phyloP scores from a whole-genome alignment of 225 moss, liverwort and hornwort species.

The Takakia lepidozioides region DNA sequence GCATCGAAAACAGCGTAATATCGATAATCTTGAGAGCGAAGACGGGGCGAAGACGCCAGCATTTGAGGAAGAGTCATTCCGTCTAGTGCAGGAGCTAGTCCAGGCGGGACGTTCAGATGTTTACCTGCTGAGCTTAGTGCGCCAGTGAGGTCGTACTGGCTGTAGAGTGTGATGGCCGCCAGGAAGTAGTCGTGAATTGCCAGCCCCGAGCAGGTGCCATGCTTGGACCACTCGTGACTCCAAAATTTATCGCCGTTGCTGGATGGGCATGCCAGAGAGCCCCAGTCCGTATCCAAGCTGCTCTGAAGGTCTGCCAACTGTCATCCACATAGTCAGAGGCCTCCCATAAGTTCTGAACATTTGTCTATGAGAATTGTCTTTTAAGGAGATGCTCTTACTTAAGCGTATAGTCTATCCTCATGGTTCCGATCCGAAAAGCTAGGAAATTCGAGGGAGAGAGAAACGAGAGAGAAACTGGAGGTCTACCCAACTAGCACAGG shows the following conservation, averaged over 20 bases:
- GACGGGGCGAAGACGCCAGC: too few relatives aligned
- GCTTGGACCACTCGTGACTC: slow-evolving; percentile 88
- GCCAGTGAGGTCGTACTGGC: slow-evolving; percentile 36
- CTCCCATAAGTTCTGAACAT: too few relatives aligned
- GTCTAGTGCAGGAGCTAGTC: too few relatives aligned
- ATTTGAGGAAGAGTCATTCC: too few relatives aligned
- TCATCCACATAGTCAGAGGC: slow-evolving; percentile 1
- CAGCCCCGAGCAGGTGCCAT: slow-evolving; percentile 77
- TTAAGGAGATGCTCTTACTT: too few relatives aligned
- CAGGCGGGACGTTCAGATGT: too few relatives aligned
- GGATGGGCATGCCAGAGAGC: slow-evolving; percentile 62
- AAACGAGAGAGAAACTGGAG: neutral
- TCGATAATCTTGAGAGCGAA: too few relatives aligned
- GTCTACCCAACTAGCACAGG: neutral
- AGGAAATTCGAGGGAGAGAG: neutral
- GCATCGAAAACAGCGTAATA: too few relatives aligned
- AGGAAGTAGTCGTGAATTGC: slow-evolving; percentile 53
- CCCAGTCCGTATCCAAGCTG: slow-evolving; percentile 50
- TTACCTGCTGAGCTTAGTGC: slow-evolving; percentile 56
- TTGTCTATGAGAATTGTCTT: too few relatives aligned
- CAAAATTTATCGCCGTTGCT: slow-evolving; percentile 60
- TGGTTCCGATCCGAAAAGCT: neutral
- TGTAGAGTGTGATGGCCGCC: slow-evolving; percentile 24
- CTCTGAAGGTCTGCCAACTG: slow-evolving; percentile 59
- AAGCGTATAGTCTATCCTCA: too few relatives aligned